Percentiles rank a stretch among this genome's conserved stretches.
phyloP scores from a whole-genome alignment of 495 filamentous ascomycete genomes.

The Hypoxylon lenormandii region DNA sequence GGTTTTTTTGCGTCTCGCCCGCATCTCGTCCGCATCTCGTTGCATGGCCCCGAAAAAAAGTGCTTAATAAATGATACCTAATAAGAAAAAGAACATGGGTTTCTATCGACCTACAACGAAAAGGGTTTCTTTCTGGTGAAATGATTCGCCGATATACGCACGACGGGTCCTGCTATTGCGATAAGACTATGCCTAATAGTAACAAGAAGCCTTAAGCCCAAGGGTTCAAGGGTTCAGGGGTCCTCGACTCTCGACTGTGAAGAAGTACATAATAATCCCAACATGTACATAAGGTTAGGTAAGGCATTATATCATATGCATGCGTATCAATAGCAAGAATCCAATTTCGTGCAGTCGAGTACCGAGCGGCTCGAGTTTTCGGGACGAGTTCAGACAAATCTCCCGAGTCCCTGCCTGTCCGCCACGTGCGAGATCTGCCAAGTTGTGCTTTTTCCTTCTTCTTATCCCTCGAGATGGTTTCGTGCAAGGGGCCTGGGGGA shows the following conservation, averaged over 20 bases:
- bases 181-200: background rate
- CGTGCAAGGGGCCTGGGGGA: background rate
- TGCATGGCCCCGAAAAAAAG: no score
- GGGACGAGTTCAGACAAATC: constrained; percentile 35
- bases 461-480: constrained; percentile 5
- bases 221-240: background rate
- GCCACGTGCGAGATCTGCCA: constrained; percentile 47
- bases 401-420: constrained; percentile 39
- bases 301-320: constrained; percentile 6
- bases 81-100: background rate
- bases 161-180: background rate
- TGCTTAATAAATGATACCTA: constrained; percentile 16
- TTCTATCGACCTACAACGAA: background rate
- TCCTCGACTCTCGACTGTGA: no score
- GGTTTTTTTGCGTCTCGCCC: no score
- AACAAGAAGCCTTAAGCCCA: background rate
- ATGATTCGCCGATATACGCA: background rate
- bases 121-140: background rate
- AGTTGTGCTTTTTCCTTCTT: constrained; percentile 15
- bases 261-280: no score
- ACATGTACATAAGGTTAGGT: background rate
- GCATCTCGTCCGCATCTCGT: background rate
- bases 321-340: constrained; percentile 18
- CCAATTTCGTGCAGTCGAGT: constrained; percentile 44
- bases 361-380: constrained; percentile 34